Evolutionary conservation across 1,284 basidiomycete genomes (phyloP).

Genomic region (Boletellus deceptivus): DNA sequence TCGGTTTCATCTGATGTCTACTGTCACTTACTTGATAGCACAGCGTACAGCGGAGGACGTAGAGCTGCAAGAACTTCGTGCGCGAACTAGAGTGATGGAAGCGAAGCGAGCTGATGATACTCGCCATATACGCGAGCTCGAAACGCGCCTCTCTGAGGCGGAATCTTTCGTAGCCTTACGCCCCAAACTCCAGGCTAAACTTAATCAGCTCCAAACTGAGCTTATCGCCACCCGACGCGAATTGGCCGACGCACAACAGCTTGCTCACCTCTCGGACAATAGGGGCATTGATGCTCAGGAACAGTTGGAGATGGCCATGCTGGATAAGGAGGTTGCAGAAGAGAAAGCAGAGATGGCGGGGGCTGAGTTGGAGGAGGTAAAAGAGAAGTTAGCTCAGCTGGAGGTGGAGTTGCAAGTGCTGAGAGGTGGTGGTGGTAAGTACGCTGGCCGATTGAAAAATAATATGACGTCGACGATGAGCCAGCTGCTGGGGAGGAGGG

Average conservation of each 20-base stretch:
- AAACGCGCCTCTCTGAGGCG: constrained; percentile 78
- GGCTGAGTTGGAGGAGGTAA: constrained; percentile 72
- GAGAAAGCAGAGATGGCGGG: constrained; percentile 85
- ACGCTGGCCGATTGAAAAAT: constrained; percentile 1
- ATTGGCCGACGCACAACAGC: constrained; percentile 63
- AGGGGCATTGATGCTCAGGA: constrained; percentile 75
- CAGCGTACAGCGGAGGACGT: constrained; percentile 42
- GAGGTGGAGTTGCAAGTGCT: constrained; percentile 85
- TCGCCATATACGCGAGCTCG: constrained; percentile 80
- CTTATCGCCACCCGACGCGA: constrained; percentile 67
- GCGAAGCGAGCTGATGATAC: constrained; percentile 85
- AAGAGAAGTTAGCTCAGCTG: constrained; percentile 76
- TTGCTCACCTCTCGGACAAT: constrained; percentile 57
- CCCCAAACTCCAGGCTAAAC: constrained; percentile 87
- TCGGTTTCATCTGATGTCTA: constrained; percentile 26
- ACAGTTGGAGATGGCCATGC: constrained; percentile 90
- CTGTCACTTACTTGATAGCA: constrained; percentile 3
- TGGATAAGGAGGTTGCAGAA: constrained; percentile 98
- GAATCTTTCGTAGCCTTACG: constrained; percentile 83
- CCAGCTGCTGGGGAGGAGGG: constrained; percentile 37
- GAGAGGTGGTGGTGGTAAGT: constrained; percentile 47
- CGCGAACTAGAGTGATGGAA: constrained; percentile 84
- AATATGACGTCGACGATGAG: constrained; percentile 11
- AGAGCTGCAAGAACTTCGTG: constrained; percentile 79
- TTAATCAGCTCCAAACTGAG: constrained; percentile 77